Conservation (phyloP, 2,329 filamentous ascomycete species). For the Cladobotryum mycophilum region DNA sequence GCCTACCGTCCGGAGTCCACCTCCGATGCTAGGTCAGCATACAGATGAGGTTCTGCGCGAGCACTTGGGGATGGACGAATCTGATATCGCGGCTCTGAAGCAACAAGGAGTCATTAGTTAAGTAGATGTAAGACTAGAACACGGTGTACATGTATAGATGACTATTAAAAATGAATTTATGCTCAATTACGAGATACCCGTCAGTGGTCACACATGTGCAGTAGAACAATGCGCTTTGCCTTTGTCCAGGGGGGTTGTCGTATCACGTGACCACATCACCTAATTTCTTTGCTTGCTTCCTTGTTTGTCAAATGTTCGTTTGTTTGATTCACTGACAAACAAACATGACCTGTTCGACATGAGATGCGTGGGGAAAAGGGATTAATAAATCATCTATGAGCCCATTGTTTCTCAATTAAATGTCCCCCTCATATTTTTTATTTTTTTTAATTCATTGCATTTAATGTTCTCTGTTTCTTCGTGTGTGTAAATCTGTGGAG, state of each 20-base stretch:
- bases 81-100: slow-evolving; percentile 57
- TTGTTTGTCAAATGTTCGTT: too few species aligned
- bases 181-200: background rate
- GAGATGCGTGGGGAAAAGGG: too few species aligned
- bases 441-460: too few species aligned
- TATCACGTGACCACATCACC: slow-evolving; percentile 7
- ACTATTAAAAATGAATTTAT: background rate
- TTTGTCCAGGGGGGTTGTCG: background rate
- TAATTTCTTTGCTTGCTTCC: background rate
- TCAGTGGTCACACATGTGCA: background rate
- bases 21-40: slow-evolving; percentile 82
- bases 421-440: too few species aligned
- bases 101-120: slow-evolving; percentile 60
- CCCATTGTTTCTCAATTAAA: too few species aligned
- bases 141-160: background rate
- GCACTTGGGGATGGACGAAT: slow-evolving; percentile 53
- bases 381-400: too few species aligned
- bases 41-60: slow-evolving; percentile 68
- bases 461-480: too few species aligned
- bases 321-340: too few species aligned
- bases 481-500: too few species aligned
- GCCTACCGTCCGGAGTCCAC: slow-evolving; percentile 68
- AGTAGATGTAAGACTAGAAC: slow-evolving; percentile 1
- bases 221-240: too few species aligned
- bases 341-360: too few species aligned